Evolutionary conservation across 1,284 basidiomycete genomes (phyloP), one percentile per base, ranked within the genome.

Genomic region (Cutaneotrichosporon sp.): DNA sequence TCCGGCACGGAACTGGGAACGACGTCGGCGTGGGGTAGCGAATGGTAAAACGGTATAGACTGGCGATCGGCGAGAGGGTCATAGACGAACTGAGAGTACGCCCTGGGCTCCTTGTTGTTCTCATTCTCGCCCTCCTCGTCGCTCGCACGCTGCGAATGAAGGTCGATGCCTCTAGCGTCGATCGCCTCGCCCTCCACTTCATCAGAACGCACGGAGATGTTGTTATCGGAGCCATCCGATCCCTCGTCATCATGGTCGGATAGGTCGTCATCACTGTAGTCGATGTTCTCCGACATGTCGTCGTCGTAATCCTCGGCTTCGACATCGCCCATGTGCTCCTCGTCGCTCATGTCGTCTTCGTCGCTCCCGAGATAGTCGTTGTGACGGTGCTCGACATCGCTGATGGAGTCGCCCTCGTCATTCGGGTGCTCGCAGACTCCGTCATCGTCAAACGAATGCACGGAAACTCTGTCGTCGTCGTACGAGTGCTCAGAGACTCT

Each of bases 401-500:
- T 53, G 31, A n/a, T 8, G 21, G 16, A 16, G n/a, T 56, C 34
- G 6, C 22, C 53, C 16, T 56, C 52, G 31, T 21, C 18, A 36
- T 9, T 2, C 10, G 1, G 5, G 11, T 40, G n/a, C 34, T 22
- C 34, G n/a, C 36, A 26, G 30, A 47, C 40, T 10, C 32, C 47
- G 10, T 42, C 42, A 22, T 52, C 60, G 21, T 34, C 22, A 21
- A 58, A 57, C 7, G 22, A 42, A 26, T 58, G 34, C 34, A 9
- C 34, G 11, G 5, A 36, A 13, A 36, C 60, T 7, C 62, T 31
- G 46, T 21, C 38, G 32, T 55, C 60, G 40, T 57, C 47, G 52
- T 56, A 36, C 14, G 34, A 30, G 26, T 56, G 42, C 30, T 42
- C 52, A 6, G 51, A 42, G 21, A 62, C 59, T 18, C 62, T 56